phyloP scores from a whole-genome alignment of 1,284 basidiomycete genomes.

The Heterobasidion occidentale region DNA sequence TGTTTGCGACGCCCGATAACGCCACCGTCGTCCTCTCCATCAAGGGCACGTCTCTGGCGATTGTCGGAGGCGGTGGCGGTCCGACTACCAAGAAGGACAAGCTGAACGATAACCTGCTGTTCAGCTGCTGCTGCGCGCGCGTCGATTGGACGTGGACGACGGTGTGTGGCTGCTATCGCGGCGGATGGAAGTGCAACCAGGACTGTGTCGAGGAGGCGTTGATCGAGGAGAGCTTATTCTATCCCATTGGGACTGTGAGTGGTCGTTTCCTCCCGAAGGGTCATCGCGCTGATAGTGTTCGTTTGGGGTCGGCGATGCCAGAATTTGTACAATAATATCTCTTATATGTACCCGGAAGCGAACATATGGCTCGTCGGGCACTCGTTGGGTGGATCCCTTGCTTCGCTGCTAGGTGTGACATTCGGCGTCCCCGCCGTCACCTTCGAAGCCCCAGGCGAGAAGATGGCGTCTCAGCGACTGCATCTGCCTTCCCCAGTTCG shows the following conservation, averaged over 20 bases:
- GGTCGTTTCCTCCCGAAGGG: neutral
- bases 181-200: conserved; percentile 79
- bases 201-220: conserved; percentile 78
- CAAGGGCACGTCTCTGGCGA: conserved; percentile 86
- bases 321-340: conserved; percentile 92
- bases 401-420: conserved; percentile 82
- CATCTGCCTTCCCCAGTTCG: conserved; percentile 81
- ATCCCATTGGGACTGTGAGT: conserved; percentile 74
- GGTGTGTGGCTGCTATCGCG: conserved; percentile 88
- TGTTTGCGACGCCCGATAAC: conserved; percentile 82
- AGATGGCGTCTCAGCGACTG: conserved; percentile 75
- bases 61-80: conserved; percentile 36
- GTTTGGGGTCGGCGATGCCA: conserved; percentile 19
- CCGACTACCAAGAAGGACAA: conserved; percentile 84
- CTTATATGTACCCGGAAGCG: conserved; percentile 88
- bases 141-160: conserved; percentile 94
- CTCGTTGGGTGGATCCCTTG: conserved; percentile 80
- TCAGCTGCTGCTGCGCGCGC: conserved; percentile 94
- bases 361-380: conserved; percentile 94
- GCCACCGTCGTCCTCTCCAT: conserved; percentile 84
- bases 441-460: conserved; percentile 91
- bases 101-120: conserved; percentile 92
- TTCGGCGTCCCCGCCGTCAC: conserved; percentile 90
- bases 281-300: neutral
- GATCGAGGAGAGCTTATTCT: conserved; percentile 83